Base-by-base conservation (phyloP, 164 flowering plant species). In the Tetrastigma voinierianum region DNA sequence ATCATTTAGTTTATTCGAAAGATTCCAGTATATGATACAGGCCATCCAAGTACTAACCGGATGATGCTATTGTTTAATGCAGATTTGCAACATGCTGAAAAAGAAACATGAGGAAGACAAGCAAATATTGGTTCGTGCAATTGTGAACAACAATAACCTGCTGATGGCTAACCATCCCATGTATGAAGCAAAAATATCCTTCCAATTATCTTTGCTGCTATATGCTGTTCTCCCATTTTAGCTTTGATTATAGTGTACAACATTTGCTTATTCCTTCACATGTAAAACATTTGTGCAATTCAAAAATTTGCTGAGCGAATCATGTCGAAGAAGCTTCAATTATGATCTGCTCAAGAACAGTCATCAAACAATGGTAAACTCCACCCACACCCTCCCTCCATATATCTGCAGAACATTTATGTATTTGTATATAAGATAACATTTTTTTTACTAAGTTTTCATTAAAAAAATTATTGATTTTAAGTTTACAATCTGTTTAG, bases 81-180 rank as follows among this genome's bases (percentile, higher is more conserved):
- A 95, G 99, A 81, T 90, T 1, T 83, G 90, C 82, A 86, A 78
- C 75, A 84, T 86, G 86, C 82, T 95, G 73, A 92, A 76, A 66
- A 95, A 90, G 91, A 92, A 89, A 72, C 88, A 89, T 11, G 97
- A 90, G 24, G 99, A 92, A 79, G 97, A 94, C 5, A 90, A 89
- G 77, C 97, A 95, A 67, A 0, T 92, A 55, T 63, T 95, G 43
- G 97, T 89, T 68, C 87, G 89, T 52, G 96, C 97, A 52, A 53
- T 89, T 47, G 90, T 95, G 53, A 92, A 81, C 84, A 89, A 89
- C 91, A 95, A 89, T 69, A 79, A 82, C 53, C 81, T 92, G 65
- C 80, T 92, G 73, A 82, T 92, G 94, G 87, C 92, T 52, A 88
- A 88, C 70, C 89, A 89, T 81, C 94, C 97, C 48, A 70, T 82